phyloP scores from a whole-genome alignment of 805 yeast genomes.

The Saturnispora sanitii region DNA sequence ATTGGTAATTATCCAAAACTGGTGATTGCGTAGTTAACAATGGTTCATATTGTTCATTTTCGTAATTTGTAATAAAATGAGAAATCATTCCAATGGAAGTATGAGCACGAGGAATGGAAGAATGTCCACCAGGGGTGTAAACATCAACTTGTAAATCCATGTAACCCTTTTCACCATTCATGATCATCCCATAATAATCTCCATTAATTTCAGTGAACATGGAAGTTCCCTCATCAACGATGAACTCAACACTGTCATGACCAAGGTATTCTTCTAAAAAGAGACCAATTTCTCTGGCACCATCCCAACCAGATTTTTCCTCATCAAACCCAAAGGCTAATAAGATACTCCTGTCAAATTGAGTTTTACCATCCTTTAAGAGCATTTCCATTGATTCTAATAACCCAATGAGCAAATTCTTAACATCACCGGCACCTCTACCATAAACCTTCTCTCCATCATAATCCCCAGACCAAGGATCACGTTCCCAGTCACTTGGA shows the following conservation, averaged over 20 bases:
- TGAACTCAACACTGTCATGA: slow-evolving; percentile 42
- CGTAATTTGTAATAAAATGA: slow-evolving; percentile 46
- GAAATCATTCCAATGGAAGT: slow-evolving; percentile 69
- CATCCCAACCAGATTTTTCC: slow-evolving; percentile 56
- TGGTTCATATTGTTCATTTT: slow-evolving; percentile 43
- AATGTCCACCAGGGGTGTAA: slow-evolving; percentile 49
- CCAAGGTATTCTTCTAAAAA: slow-evolving; percentile 49
- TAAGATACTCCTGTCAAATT: slow-evolving; percentile 49
- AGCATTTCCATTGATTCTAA: slow-evolving; percentile 57
- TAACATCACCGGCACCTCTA: slow-evolving; percentile 70
- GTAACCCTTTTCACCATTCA: slow-evolving; percentile 33
- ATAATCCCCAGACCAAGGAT: slow-evolving; percentile 56
- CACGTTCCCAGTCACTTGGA: slow-evolving; percentile 49
- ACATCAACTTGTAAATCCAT: slow-evolving; percentile 37
- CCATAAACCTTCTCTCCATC: slow-evolving; percentile 67
- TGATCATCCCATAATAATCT: slow-evolving; percentile 12
- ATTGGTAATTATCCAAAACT: slow-evolving; percentile 43
- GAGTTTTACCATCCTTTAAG: slow-evolving; percentile 37
- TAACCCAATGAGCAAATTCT: slow-evolving; percentile 54
- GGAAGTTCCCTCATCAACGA: slow-evolving; percentile 46
- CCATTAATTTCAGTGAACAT: slow-evolving; percentile 33
- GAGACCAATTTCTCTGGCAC: slow-evolving; percentile 44
- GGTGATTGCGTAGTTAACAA: slow-evolving; percentile 49
- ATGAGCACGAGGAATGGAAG: slow-evolving; percentile 55
- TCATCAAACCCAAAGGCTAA: slow-evolving; percentile 73